A percentile compares a stretch with the other conserved stretches of the same genome.
These are phyloP conservation scores for Tolypocladium guangdongense DNA, from an alignment of 2,329 filamentous ascomycete genomes.

Conservation along the genomic window DNA sequence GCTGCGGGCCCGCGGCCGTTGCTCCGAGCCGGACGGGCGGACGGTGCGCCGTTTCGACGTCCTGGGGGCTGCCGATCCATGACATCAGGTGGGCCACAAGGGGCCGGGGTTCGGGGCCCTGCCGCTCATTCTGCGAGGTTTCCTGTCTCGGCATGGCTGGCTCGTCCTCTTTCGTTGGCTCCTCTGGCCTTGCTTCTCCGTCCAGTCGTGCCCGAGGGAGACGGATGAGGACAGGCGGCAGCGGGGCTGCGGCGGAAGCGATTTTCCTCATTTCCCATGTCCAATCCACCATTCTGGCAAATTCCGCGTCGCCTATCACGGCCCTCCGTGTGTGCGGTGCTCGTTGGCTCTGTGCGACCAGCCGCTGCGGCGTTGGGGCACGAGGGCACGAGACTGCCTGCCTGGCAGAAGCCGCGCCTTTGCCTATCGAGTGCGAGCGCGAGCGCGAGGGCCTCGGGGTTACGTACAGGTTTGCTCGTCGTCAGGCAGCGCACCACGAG, in stretches of 20 bases:
- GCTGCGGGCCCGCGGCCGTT: not conserved
- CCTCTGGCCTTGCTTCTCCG: too few species aligned
- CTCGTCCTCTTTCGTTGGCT: not conserved
- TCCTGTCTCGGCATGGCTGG: conserved; percentile 7
- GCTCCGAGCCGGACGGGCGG: not conserved
- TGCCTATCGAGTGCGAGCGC: not conserved
- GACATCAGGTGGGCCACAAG: conserved; percentile 17
- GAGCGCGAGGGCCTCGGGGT: not conserved
- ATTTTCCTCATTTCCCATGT: not conserved
- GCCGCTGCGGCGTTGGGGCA: not conserved
- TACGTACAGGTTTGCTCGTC: not conserved
- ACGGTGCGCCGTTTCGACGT: conserved; percentile 8
- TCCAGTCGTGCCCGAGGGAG: too few species aligned
- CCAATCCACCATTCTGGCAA: not conserved
- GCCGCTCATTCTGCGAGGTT: conserved; percentile 8
- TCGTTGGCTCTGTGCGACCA: not conserved
- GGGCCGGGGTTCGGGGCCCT: conserved; percentile 6
- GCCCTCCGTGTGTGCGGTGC: not conserved
- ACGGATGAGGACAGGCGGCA: not conserved
- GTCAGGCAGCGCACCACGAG: too few species aligned
- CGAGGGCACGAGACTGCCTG: not conserved
- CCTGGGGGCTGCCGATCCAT: conserved; percentile 16
- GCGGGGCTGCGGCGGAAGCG: not conserved
- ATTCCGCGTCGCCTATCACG: not conserved
- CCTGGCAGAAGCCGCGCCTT: not conserved